Evolutionary conservation across 352 stramenopile genomes (phyloP).

Genomic region (Phytophthora boehmeriae): DNA sequence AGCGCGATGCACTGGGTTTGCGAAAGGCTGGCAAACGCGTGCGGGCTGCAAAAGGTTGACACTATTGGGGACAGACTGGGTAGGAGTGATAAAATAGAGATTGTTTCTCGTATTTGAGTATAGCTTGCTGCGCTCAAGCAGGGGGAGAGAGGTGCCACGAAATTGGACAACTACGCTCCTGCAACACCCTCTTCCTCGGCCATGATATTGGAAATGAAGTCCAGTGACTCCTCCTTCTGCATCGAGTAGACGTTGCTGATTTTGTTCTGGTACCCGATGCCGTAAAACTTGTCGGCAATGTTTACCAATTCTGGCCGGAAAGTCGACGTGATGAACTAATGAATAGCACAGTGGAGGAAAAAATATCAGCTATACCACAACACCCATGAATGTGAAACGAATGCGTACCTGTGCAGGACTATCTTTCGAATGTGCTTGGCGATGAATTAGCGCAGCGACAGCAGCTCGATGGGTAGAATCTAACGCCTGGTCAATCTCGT

Average conservation of each 20-base stretch:
- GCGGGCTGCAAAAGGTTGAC: conserved; percentile 33
- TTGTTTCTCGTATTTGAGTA: conserved; percentile 4
- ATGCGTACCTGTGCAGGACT: conserved; percentile 94
- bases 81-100: conserved; percentile 26
- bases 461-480: conserved; percentile 98
- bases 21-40: conserved; percentile 79
- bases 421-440: conserved; percentile 94
- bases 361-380: conserved; percentile 5
- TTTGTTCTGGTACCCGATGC: conserved; percentile 99
- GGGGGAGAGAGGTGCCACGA: conserved; percentile 3
- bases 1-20: conserved; percentile 69
- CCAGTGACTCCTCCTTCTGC: conserved; percentile 96
- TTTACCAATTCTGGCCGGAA: conserved; percentile 99
- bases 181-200: conserved; percentile 84
- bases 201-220: conserved; percentile 96
- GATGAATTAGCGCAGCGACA: conserved; percentile 97
- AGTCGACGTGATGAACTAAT: conserved; percentile 98
- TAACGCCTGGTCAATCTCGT: conserved; percentile 99
- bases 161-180: conserved; percentile 11
- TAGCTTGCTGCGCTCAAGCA: conserved; percentile 9
- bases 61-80: not conserved
- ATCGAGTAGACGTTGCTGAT: conserved; percentile 95
- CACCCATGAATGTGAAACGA: not conserved
- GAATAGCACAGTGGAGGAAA: conserved; percentile 6
- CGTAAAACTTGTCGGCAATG: conserved; percentile 97